phyloP scores from a whole-genome alignment of 2,329 filamentous ascomycete genomes.

The Fusarium buharicum region DNA sequence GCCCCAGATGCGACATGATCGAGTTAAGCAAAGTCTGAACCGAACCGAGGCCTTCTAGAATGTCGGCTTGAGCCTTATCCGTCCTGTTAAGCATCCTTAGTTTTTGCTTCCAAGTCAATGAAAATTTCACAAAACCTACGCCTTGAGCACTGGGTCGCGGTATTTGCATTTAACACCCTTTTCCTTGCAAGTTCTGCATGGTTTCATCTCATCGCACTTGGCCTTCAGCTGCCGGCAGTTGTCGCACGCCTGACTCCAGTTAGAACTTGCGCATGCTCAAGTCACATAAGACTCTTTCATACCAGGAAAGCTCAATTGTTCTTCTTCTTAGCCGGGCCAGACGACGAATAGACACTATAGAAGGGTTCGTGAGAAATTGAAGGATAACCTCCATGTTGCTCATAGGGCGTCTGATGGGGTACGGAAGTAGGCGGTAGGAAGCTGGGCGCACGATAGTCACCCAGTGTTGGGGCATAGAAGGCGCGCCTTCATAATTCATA shows the following conservation, averaged over 20 bases:
- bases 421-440: conserved; percentile 56
- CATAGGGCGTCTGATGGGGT: conserved; percentile 54
- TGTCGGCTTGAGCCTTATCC: conserved; percentile 70
- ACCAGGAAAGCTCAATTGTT: conserved; percentile 73
- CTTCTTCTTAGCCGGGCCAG: conserved; percentile 64
- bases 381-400: conserved; percentile 48
- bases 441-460: conserved; percentile 54
- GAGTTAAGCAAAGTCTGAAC: too few relatives aligned
- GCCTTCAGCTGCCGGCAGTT: conserved; percentile 88
- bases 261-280: conserved; percentile 11
- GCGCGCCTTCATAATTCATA: conserved; percentile 63
- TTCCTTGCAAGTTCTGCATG: conserved; percentile 87
- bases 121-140: conserved; percentile 64
- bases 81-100: conserved; percentile 53
- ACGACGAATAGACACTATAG: conserved; percentile 57
- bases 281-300: neutral
- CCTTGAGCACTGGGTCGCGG: conserved; percentile 88
- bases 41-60: conserved; percentile 63
- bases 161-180: conserved; percentile 87
- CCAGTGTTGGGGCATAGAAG: conserved; percentile 57
- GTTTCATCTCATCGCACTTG: conserved; percentile 88
- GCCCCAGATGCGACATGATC: conserved; percentile 53
- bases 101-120: neutral
- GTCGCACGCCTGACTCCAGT: conserved; percentile 79
- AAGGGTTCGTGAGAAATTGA: conserved; percentile 52